These are phyloP conservation scores for Saccharomycopsis synnaedendra DNA, from an alignment of 805 yeast genomes.

Conservation along the genomic window DNA sequence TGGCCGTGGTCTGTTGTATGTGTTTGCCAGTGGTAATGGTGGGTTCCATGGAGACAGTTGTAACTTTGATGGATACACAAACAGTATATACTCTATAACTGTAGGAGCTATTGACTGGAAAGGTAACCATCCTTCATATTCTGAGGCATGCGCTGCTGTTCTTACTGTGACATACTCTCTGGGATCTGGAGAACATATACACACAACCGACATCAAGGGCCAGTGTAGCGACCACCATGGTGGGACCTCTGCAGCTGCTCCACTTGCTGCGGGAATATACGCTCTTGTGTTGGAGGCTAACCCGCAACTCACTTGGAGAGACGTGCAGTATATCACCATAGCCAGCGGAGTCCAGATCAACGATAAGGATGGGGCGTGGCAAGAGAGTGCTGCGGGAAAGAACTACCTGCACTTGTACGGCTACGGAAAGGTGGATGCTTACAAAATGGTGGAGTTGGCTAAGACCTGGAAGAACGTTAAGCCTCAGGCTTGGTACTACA, in stretches of 20 bases:
- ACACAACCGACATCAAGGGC: constrained; percentile 69
- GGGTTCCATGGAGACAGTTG: constrained; percentile 77
- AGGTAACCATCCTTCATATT: constrained; percentile 79
- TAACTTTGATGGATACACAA: constrained; percentile 95
- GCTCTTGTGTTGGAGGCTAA: constrained; percentile 74
- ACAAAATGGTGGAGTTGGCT: constrained; percentile 59
- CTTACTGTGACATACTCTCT: constrained; percentile 89
- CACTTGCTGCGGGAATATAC: constrained; percentile 93
- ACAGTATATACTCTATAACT: constrained; percentile 87
- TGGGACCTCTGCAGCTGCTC: constrained; percentile 98
- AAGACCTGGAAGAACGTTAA: constrained; percentile 72
- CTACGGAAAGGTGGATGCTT: constrained; percentile 85
- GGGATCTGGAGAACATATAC: constrained; percentile 81
- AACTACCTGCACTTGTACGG: constrained; percentile 81
- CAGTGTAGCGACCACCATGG: constrained; percentile 72
- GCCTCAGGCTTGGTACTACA: constrained; percentile 77
- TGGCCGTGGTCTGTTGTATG: constrained; percentile 78
- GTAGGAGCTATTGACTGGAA: constrained; percentile 86
- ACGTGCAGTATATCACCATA: constrained; percentile 76
- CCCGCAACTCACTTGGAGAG: constrained; percentile 91
- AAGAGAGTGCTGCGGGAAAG: constrained; percentile 52
- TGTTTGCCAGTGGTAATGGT: constrained; percentile 96
- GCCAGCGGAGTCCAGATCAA: constrained; percentile 59
- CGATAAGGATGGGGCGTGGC: constrained; percentile 62
- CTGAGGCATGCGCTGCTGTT: constrained; percentile 92